Evolutionary conservation across 257 asterid genomes (phyloP), one percentile per base, ranked within the genome.

Genomic region (Nicotiana tomentosiformis): DNA sequence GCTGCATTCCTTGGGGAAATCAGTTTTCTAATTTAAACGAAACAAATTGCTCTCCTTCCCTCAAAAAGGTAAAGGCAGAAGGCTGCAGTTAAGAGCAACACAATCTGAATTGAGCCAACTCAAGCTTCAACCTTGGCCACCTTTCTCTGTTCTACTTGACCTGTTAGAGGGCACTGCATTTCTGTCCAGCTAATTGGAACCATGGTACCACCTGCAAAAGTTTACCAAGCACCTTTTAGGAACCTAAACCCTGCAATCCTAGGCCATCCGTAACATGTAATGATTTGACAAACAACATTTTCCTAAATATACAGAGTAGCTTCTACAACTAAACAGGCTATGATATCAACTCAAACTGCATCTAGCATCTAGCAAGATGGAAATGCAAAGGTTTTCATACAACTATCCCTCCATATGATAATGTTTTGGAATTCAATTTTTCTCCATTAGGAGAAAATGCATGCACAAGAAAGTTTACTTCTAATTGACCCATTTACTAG

Each of bases 101-200:
- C 26, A 51, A 74, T 58, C 14, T 70, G 85, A 39, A 32, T 82
- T 29, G 55, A 83, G 49, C 58, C 14, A 77, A 11, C 62, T 86
- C 85, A 92, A 56, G 89, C 89, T 86, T 89, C 95, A 85, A 86
- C 86, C 88, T 93, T 93, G 68, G 97, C 97, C 78, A 95, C 99
- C 89, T 95, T 95, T 84, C 99, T 93, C 83, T 14, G 93, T 91
- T 94, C 98, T 60, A 90, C 77, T 87, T 93, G 98, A 82, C 95
- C 98, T 8, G 98, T 94, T 67, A 82, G 76, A 17, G 98, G 99
- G 84, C 99, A 96, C 88, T 91, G 98, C 98, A 94, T 94, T 89
- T 96, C 98, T 16, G 98, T 96, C 99, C 98, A 96, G 84, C 98
- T 93, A 77, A 93, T 89, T 8, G 98, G 98, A 81, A 94, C 94